Percentiles rank a stretch among this genome's conserved stretches.
These are phyloP conservation scores for Botrytis elliptica DNA, from an alignment of 2,329 filamentous ascomycete genomes.

Conservation along the genomic window DNA sequence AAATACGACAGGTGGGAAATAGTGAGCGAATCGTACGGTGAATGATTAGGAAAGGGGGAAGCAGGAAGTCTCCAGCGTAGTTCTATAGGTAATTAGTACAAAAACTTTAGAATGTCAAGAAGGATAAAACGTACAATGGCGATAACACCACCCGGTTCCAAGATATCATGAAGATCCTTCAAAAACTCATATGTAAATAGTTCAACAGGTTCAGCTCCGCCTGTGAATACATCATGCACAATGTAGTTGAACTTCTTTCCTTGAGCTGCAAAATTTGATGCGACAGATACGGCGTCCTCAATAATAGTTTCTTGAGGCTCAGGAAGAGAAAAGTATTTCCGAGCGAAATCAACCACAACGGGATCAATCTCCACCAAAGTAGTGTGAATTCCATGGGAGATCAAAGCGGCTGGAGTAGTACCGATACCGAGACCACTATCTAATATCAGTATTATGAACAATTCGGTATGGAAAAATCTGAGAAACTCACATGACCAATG, in stretches of 20 bases:
- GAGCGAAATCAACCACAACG: constrained; percentile 78
- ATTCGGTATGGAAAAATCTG: neutral
- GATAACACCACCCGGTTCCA: constrained; percentile 77
- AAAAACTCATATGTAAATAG: constrained; percentile 90
- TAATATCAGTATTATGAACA: constrained; percentile 14
- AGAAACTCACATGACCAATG: constrained; percentile 74
- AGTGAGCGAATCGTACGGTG: constrained; percentile 78
- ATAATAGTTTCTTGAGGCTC: constrained; percentile 77
- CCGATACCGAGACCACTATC: constrained; percentile 83
- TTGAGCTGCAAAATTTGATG: constrained; percentile 46
- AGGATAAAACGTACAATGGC: constrained; percentile 66
- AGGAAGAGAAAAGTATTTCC: constrained; percentile 77
- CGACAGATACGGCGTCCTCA: constrained; percentile 76
- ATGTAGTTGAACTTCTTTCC: constrained; percentile 77
- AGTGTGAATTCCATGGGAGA: constrained; percentile 84
- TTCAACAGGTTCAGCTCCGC: constrained; percentile 83
- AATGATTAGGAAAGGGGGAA: constrained; percentile 74
- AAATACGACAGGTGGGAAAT: constrained; percentile 89
- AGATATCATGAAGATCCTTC: constrained; percentile 63
- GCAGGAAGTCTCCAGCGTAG: constrained; percentile 84
- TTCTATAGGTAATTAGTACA: constrained; percentile 56
- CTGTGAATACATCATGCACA: constrained; percentile 96
- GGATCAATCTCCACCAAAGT: constrained; percentile 96
- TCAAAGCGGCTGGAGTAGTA: constrained; percentile 82
- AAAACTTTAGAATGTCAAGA: neutral